Evolutionary conservation across 108 stramenopile species (phyloP).

Genomic region (Cyclotella sp.): DNA sequence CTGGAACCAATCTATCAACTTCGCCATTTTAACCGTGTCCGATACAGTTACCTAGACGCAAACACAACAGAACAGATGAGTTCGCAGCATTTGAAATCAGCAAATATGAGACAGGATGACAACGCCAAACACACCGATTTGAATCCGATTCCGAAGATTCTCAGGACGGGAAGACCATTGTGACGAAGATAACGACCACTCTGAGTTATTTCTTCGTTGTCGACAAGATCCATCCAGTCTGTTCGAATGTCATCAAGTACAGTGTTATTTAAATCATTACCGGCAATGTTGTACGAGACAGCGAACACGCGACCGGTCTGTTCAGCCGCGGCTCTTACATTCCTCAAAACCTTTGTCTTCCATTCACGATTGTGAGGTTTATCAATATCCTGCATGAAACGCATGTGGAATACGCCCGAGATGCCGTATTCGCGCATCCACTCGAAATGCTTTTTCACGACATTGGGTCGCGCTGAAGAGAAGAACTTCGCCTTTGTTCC

Average conservation of each 20-base stretch:
- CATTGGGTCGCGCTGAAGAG: conserved; percentile 32
- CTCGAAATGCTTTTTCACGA: conserved; percentile 49
- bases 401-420: conserved; percentile 46
- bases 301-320: conserved; percentile 50
- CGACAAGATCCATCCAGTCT: conserved; percentile 56
- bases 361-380: conserved; percentile 6
- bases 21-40: conserved; percentile 17
- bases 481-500: conserved; percentile 45
- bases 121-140: not conserved
- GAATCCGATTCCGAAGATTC: conserved; percentile 48
- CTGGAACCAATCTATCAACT: conserved; percentile 48
- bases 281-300: conserved; percentile 53
- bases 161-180: conserved; percentile 41
- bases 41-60: conserved; percentile 6
- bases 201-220: conserved; percentile 40
- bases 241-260: conserved; percentile 41
- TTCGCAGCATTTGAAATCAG: not conserved
- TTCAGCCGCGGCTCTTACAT: conserved; percentile 49
- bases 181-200: conserved; percentile 50
- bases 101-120: not conserved
- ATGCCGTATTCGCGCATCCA: conserved; percentile 59
- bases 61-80: not conserved
- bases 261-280: conserved; percentile 15
- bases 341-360: conserved; percentile 47
- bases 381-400: conserved; percentile 38